These are phyloP conservation scores for Cyberlindnera misumaiensis DNA, from an alignment of 805 yeast genomes.

Conservation along the genomic window DNA sequence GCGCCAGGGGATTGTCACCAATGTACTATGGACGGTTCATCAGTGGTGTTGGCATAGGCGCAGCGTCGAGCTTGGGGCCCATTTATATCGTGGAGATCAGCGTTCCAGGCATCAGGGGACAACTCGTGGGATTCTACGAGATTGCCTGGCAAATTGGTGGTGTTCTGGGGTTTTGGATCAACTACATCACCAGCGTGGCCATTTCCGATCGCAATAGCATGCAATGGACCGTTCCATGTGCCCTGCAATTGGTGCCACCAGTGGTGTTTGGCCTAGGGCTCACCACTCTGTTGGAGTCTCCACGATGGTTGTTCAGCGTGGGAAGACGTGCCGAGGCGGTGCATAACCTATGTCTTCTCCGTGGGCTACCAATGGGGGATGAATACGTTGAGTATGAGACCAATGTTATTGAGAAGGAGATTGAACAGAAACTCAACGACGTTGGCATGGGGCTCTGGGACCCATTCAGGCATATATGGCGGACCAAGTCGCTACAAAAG, in stretches of 20 bases:
- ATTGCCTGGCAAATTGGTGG: conserved; percentile 6
- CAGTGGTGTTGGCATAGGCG: conserved; percentile 46
- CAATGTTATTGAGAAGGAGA: conserved; percentile 23
- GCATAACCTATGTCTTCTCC: conserved; percentile 28
- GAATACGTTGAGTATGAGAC: conserved; percentile 36
- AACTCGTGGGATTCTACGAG: conserved; percentile 3
- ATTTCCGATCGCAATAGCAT: conserved; percentile 2
- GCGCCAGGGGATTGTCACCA: conserved; percentile 32
- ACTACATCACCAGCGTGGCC: conserved; percentile 1
- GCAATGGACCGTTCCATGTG: conserved; percentile 44
- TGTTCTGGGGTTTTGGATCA: conserved; percentile 3
- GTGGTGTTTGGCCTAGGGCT: conserved; percentile 32
- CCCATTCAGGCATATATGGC: conserved; percentile 31
- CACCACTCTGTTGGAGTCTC: conserved; percentile 36
- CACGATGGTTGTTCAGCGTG: conserved; percentile 34
- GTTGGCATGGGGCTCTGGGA: conserved; percentile 29
- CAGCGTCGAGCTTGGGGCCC: conserved; percentile 41
- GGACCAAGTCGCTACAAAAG: conserved; percentile 23
- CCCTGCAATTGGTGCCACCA: conserved; percentile 36
- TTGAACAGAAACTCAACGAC: conserved; percentile 17
- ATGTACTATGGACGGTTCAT: conserved; percentile 45
- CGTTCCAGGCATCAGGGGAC: conserved; percentile 40
- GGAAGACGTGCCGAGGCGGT: conserved; percentile 31
- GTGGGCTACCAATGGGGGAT: conserved; percentile 31
- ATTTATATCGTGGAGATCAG: conserved; percentile 38